phyloP scores from a whole-genome alignment of 768 basidiomycete genomes.

The Hydnomerulius pinastri region DNA sequence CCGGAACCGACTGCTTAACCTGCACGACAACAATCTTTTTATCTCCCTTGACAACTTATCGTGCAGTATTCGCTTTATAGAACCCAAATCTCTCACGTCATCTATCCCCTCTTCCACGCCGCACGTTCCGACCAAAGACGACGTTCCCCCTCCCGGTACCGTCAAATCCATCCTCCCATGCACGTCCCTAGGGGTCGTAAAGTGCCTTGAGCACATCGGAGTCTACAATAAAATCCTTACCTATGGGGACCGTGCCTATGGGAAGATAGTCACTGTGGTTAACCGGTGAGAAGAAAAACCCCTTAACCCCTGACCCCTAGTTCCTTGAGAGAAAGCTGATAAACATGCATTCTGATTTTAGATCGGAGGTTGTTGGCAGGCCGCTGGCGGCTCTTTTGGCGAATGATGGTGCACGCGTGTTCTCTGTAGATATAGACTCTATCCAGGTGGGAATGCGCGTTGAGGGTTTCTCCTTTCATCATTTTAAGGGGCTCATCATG shows the following conservation, averaged over 20 bases:
- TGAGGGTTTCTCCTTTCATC: not conserved
- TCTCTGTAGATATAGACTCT: slow-evolving; percentile 94
- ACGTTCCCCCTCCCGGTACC: slow-evolving; percentile 76
- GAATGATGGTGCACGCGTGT: slow-evolving; percentile 95
- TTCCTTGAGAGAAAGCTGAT: slow-evolving; percentile 9
- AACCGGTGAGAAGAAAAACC: slow-evolving; percentile 62
- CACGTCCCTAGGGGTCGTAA: slow-evolving; percentile 95
- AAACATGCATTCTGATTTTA: slow-evolving; percentile 27
- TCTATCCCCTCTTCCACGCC: slow-evolving; percentile 38
- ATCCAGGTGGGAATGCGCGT: slow-evolving; percentile 58
- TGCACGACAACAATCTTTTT: not conserved
- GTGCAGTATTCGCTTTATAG: slow-evolving; percentile 88
- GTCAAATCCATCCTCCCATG: slow-evolving; percentile 98
- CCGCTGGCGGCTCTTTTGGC: slow-evolving; percentile 94
- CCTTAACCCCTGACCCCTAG: not conserved
- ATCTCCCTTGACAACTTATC: not conserved
- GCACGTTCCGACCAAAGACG: slow-evolving; percentile 41
- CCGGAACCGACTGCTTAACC: not conserved
- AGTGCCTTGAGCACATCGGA: slow-evolving; percentile 86
- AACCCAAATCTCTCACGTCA: slow-evolving; percentile 67
- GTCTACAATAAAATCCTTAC: slow-evolving; percentile 92
- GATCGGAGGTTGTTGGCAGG: slow-evolving; percentile 95
- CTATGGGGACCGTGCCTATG: slow-evolving; percentile 94
- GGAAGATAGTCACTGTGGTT: slow-evolving; percentile 90
- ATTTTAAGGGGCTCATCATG: slow-evolving; percentile 1